Evolutionary conservation across 768 basidiomycete genomes (phyloP), one percentile per base, ranked within the genome.

Genomic region (Mycena vitilis): DNA sequence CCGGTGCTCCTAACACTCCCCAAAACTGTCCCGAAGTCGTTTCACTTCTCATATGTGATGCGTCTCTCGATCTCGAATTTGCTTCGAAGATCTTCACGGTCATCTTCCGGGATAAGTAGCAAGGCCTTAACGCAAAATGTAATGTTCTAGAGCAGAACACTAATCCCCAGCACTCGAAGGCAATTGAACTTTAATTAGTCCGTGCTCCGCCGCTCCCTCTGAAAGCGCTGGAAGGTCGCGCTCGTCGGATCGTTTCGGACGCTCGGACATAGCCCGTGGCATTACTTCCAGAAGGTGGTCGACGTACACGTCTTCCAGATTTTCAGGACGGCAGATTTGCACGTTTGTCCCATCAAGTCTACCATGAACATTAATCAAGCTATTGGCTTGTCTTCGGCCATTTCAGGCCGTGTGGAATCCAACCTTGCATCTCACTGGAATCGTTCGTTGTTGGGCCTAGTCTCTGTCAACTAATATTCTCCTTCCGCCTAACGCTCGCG

Each of bases 161-260:
- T 37, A 53, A 63, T 54, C 34, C 42, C 44, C 44, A 42, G 45
- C 44, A 34, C 8, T 40, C 3, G 36, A 20, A 38, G 37, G 38
- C 38, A 40, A 7, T 40, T 13, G 38, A 40, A 40, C n/a, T n/a
- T n/a, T n/a, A n/a, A n/a, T n/a, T n/a, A n/a, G n/a, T n/a, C n/a
- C n/a, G n/a, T n/a, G n/a, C n/a, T n/a, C n/a, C n/a, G n/a, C n/a
- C n/a, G n/a, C n/a, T n/a, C n/a, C n/a, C n/a, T n/a, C n/a, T n/a
- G n/a, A n/a, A n/a, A n/a, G 44, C 48, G 45, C 49, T 38, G 58
- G 42, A 61, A 40, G n/a, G 23, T 67, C 66, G 66, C 51, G 22
- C 54, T 57, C 34, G 25, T 55, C 54, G 60, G 66, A 62, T 67
- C 66, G 18, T 37, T 40, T 42, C 49, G 9, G 34, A 11, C 30